phyloP scores from a whole-genome alignment of 345 rosid genomes.

The Aegle marmelos region DNA sequence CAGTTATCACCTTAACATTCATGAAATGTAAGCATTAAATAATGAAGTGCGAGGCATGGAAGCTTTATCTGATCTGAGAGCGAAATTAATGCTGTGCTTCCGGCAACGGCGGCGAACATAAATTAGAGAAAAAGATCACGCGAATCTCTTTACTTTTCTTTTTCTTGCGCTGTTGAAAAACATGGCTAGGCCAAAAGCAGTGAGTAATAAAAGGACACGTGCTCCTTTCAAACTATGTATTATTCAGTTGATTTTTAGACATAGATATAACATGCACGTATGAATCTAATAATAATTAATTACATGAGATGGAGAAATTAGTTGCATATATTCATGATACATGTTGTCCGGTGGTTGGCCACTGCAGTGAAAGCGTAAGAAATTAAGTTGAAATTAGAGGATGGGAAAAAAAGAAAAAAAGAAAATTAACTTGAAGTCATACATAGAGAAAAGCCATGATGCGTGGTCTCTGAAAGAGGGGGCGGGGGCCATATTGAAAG shows the following conservation, averaged over 20 bases:
- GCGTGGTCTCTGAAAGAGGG: conserved; percentile 6
- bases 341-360: background rate
- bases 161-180: background rate
- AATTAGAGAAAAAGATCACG: background rate
- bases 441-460: conserved; percentile 12
- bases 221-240: no score
- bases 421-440: no score
- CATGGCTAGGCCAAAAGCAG: no score
- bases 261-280: no score
- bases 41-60: background rate
- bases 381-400: background rate
- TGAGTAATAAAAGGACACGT: no score
- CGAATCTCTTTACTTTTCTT: background rate
- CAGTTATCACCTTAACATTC: background rate
- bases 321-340: no score
- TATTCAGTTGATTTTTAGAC: no score
- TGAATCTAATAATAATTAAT: no score
- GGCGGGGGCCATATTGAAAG: conserved; percentile 42
- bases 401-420: no score
- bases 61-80: background rate
- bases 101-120: background rate
- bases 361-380: conserved; percentile 1
- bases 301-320: no score
- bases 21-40: background rate
- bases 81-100: background rate